Base-by-base conservation (phyloP, 495 filamentous ascomycete species). In the Penicillium verhagenii region DNA sequence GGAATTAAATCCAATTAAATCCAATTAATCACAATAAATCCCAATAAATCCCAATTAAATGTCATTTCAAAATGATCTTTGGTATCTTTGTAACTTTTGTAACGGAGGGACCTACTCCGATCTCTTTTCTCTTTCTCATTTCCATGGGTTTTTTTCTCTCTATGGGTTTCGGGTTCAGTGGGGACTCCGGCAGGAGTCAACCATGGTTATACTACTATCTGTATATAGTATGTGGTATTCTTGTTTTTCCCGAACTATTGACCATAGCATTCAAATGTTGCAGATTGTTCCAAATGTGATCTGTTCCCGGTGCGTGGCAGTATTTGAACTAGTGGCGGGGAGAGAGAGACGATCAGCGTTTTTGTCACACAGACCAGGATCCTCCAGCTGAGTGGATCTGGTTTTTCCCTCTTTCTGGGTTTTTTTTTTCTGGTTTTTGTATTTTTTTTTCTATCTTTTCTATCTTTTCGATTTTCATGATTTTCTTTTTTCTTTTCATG, bases 311-410 rank as follows among this genome's bases (percentile, higher is more conserved):
- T 61, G 59, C 58, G 58, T 61, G 58, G 58, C 44, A 29, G 40
- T 58, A 65, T 29, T n/a, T n/a, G n/a, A n/a, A n/a, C n/a, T n/a
- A n/a, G n/a, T 29, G 52, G 53, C 54, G 50, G 50, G 54, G 55
- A n/a, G n/a, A n/a, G n/a, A n/a, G n/a, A n/a, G n/a, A 24, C 56
- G 63, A 65, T 65, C 63, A 65, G 59, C 62, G 47, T 52, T 50
- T 54, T 58, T 53, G 63, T 66, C 63, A 66, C 63, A 66, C 63
- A 66, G 60, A 65, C 63, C 59, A 65, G 63, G 60, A 63, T 66
- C 53, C 56, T 59, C n/a, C 49, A 65, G 58, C 52, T 62, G 35
- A 55, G 59, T 65, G 66, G 63, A 62, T 56, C 59, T 59, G 54
- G 57, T 59, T 33, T 33, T 31, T 28, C 26, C 26, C 10, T 1